Base-by-base conservation (phyloP, 2,329 filamentous ascomycete species). In the Trichoderma koningii region DNA sequence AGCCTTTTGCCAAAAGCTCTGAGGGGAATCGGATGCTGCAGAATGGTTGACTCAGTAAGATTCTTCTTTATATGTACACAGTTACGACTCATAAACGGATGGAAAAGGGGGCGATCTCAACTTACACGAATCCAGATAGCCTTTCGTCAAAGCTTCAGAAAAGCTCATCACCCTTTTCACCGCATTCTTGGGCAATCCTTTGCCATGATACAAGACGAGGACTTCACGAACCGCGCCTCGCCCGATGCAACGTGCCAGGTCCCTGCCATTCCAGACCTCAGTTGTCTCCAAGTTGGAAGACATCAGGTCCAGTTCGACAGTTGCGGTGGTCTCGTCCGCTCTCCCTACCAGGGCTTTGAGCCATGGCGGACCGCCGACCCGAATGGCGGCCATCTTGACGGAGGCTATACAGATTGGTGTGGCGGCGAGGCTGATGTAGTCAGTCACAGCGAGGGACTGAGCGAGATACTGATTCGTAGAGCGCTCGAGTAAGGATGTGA, bases 211-310 rank as follows among this genome's bases (percentile, higher is more conserved):
- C n/a, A 59, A 15, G 9, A 26, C 48, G 21, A 71, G 66, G 42
- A 72, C 69, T 38, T 71, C 67, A 14, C 28, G 41, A 4, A 71
- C 65, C 3, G 55, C 52, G 14, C 59, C 67, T 7, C 51, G 56
- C 14, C 71, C 70, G 14, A 44, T 51, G 7, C 67, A 69, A 14
- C 73, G 56, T 0, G 76, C 73, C 0, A 83, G 72, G 0, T 76
- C 74, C 0, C 73, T 70, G 60, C 79, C 76, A 6, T 81, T 81
- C 67, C 77, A 82, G 0, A 82, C 67, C 65, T 83, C 81, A 4
- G 77, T 79, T 0, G 79, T 80, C 0, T 78, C 78, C 7, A 79
- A 82, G 0, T 80, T 81, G 5, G 80, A 83, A 0, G 80, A 81
- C 65, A 82, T 73, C 0, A 83, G 68, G 38, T 83, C 80, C 1